Percentiles rank a stretch among this genome's conserved stretches.
Conservation (phyloP, 169 alveolate species). For the Eimeria necatrix region DNA sequence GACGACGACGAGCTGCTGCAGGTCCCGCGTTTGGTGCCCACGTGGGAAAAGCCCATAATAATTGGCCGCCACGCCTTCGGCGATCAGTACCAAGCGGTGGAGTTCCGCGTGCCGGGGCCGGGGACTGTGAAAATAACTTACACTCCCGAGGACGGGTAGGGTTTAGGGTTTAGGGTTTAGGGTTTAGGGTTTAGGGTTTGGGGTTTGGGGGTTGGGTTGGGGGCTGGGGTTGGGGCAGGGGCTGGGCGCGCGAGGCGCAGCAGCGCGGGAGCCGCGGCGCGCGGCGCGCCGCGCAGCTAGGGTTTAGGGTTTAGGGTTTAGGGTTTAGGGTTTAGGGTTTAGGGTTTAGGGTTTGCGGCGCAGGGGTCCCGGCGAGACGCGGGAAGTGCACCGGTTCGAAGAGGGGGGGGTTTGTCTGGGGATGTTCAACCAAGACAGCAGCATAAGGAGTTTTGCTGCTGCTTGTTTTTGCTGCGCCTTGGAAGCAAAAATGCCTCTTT, state of each 20-base stretch:
- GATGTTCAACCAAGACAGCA: constrained; percentile 96
- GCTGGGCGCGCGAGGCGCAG: too few relatives aligned
- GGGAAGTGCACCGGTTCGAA: constrained; percentile 86
- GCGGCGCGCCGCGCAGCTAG: too few relatives aligned
- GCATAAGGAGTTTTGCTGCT: constrained; percentile 96
- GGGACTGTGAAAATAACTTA: constrained; percentile 93
- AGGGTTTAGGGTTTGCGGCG: too few relatives aligned
- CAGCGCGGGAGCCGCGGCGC: too few relatives aligned
- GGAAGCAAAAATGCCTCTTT: constrained; percentile 90
- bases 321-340: too few relatives aligned
- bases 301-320: too few relatives aligned
- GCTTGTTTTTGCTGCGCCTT: constrained; percentile 95
- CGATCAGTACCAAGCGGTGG: constrained; percentile 96
- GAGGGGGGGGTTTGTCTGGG: constrained; percentile 95
- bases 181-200: background rate
- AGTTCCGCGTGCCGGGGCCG: constrained; percentile 89
- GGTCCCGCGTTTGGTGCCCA: constrained; percentile 94
- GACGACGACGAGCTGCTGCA: too few relatives aligned
- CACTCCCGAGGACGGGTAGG: constrained; percentile 90
- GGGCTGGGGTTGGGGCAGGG: background rate
- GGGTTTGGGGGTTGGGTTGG: background rate
- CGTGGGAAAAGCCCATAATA: constrained; percentile 93
- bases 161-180: constrained; percentile 76
- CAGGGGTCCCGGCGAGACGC: too few relatives aligned
- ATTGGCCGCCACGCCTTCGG: constrained; percentile 98